phyloP scores from a whole-genome alignment of 495 filamentous ascomycete genomes.

The Aspergillus biplanus region DNA sequence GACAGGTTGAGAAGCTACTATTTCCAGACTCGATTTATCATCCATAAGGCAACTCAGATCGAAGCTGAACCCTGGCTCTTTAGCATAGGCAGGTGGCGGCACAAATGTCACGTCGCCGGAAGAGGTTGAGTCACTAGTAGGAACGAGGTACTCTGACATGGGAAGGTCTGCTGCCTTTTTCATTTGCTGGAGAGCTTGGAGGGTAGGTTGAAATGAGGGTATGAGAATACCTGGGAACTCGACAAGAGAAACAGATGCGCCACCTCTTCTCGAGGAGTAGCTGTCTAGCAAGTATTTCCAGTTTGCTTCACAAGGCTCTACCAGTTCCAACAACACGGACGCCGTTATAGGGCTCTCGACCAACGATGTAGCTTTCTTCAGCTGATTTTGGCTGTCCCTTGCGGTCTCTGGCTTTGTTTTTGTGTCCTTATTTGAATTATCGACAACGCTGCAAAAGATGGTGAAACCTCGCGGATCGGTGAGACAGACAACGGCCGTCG shows the following conservation, averaged over 20 bases:
- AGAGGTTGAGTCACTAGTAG: background rate
- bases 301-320: constrained; percentile 22
- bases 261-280: constrained; percentile 31
- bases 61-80: constrained; percentile 55
- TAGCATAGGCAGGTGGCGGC: constrained; percentile 58
- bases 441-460: constrained; percentile 60
- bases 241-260: constrained; percentile 44
- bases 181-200: constrained; percentile 66
- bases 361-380: too few relatives aligned
- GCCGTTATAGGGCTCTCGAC: too few relatives aligned
- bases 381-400: too few relatives aligned
- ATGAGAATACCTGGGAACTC: constrained; percentile 75
- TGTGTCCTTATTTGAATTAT: constrained; percentile 15
- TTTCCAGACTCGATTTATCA: constrained; percentile 33
- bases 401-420: constrained; percentile 7
- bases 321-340: constrained; percentile 9
- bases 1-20: constrained; percentile 38
- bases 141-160: constrained; percentile 62
- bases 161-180: constrained; percentile 54
- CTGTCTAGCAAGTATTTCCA: constrained; percentile 25
- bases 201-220: constrained; percentile 65
- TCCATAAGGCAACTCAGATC: constrained; percentile 52
- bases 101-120: constrained; percentile 29
- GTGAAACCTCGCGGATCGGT: constrained; percentile 46
- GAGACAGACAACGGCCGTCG: constrained; percentile 63